These are phyloP conservation scores for Colletotrichum tofieldiae DNA, from an alignment of 2,329 filamentous ascomycete genomes.

Conservation along the genomic window DNA sequence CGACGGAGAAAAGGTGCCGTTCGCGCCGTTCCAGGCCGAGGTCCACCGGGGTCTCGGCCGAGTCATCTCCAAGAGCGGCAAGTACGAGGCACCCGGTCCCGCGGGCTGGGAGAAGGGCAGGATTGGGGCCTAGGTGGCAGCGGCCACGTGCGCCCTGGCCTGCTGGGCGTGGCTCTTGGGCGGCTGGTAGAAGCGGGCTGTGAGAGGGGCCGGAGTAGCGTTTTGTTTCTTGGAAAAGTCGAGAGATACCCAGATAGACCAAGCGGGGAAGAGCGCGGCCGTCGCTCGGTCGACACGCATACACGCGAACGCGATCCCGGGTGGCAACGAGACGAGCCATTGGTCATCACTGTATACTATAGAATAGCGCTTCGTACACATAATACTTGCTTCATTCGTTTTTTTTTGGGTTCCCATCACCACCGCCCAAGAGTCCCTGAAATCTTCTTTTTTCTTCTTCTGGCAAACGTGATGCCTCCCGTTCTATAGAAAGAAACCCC, in stretches of 20 bases:
- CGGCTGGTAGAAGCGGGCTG: neutral
- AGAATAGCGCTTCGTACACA: slow-evolving; percentile 34
- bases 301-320: neutral
- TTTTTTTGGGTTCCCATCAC: slow-evolving; percentile 6
- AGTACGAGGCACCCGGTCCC: slow-evolving; percentile 78
- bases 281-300: slow-evolving; percentile 11
- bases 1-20: slow-evolving; percentile 90
- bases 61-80: slow-evolving; percentile 83
- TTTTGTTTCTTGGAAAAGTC: slow-evolving; percentile 31
- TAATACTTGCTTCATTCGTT: slow-evolving; percentile 16
- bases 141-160: slow-evolving; percentile 4
- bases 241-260: slow-evolving; percentile 43
- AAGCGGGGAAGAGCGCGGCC: slow-evolving; percentile 27
- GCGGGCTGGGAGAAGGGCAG: slow-evolving; percentile 63
- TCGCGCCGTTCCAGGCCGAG: slow-evolving; percentile 92
- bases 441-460: neutral
- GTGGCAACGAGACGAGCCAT: slow-evolving; percentile 26
- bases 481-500: neutral
- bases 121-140: slow-evolving; percentile 47
- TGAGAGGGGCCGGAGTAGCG: neutral
- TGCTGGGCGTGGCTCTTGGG: neutral
- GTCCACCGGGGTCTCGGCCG: slow-evolving; percentile 87
- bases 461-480: slow-evolving; percentile 16
- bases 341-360: slow-evolving; percentile 40
- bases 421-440: slow-evolving; percentile 8